A percentile compares a stretch with the other conserved stretches of the same genome.
Conservation (phyloP, 2,329 filamentous ascomycete species). For the Fusarium sp. region DNA sequence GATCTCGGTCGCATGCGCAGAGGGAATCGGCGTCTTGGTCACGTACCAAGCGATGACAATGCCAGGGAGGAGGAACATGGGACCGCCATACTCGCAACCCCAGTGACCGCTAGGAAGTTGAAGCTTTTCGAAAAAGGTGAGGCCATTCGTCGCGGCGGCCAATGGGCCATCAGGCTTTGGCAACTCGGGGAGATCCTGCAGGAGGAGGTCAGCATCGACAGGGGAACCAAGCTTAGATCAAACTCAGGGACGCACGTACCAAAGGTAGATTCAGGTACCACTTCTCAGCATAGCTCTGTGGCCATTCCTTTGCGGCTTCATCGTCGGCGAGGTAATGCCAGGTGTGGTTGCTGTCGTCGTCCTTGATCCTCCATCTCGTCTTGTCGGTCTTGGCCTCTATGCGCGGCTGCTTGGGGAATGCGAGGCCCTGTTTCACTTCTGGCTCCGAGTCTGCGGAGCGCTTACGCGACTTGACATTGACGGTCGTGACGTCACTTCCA, state of each 20-base stretch:
- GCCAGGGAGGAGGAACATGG: conserved; percentile 93
- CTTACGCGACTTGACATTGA: conserved; percentile 54
- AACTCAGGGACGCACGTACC: conserved; percentile 58
- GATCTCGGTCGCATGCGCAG: conserved; percentile 85
- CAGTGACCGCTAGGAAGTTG: conserved; percentile 92
- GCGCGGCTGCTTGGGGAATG: conserved; percentile 57
- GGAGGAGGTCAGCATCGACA: conserved; percentile 4
- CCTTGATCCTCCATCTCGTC: conserved; percentile 83
- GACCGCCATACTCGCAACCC: conserved; percentile 97
- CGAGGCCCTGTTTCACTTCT: conserved; percentile 43
- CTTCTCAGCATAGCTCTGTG: conserved; percentile 89
- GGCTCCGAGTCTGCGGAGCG: conserved; percentile 52
- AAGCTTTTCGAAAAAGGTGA: conserved; percentile 88
- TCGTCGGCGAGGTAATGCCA: conserved; percentile 91
- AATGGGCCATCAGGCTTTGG: conserved; percentile 77
- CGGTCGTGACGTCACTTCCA: conserved; percentile 42
- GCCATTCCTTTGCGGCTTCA: conserved; percentile 79
- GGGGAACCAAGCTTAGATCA: neutral
- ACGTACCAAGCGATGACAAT: conserved; percentile 88
- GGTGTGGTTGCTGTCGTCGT: conserved; percentile 86
- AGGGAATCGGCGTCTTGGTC: conserved; percentile 86
- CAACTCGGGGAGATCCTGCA: conserved; percentile 78
- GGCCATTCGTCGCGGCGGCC: conserved; percentile 82
- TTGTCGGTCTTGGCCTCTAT: conserved; percentile 76
- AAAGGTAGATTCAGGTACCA: conserved; percentile 84